Percentiles rank a stretch among this genome's conserved stretches.
Evolutionary conservation across 169 alveolate genomes (phyloP).

Genomic region (Plasmodium inui): DNA sequence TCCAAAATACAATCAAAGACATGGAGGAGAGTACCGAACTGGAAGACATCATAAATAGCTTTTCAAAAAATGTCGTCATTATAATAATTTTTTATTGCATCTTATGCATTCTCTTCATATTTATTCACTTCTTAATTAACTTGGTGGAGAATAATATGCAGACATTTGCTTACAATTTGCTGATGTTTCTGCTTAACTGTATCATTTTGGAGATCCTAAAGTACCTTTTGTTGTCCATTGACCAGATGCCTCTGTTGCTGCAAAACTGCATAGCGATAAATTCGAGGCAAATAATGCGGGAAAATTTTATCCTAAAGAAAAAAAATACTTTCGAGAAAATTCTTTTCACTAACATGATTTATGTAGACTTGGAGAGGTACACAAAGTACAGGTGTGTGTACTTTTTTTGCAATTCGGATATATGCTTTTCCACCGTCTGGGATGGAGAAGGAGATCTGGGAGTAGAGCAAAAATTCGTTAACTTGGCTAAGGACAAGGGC

Average conservation of each 20-base stretch:
- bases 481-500: neutral
- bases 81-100: slow-evolving; percentile 43
- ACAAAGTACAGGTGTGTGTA: slow-evolving; percentile 28
- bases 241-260: slow-evolving; percentile 54
- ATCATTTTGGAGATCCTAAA: slow-evolving; percentile 38
- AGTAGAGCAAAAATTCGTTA: neutral
- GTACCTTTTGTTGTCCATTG: slow-evolving; percentile 36
- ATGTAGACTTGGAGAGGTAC: slow-evolving; percentile 36
- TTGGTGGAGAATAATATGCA: slow-evolving; percentile 66
- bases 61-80: slow-evolving; percentile 49
- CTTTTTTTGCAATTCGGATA: slow-evolving; percentile 25
- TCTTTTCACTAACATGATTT: slow-evolving; percentile 25
- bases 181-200: slow-evolving; percentile 51
- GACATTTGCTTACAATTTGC: slow-evolving; percentile 29
- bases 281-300: slow-evolving; percentile 31
- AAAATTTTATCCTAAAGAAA: slow-evolving; percentile 36
- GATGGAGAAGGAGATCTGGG: neutral
- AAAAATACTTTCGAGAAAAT: slow-evolving; percentile 58
- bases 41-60: slow-evolving; percentile 38
- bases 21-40: slow-evolving; percentile 25
- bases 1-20: slow-evolving; percentile 26
- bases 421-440: neutral
- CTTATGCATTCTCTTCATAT: slow-evolving; percentile 54
- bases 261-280: slow-evolving; percentile 63
- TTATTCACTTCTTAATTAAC: slow-evolving; percentile 40